Evolutionary conservation across 2,329 filamentous ascomycete species (phyloP), one percentile per base, ranked within the genome.

Genomic region (Calonectria fujianensis): DNA sequence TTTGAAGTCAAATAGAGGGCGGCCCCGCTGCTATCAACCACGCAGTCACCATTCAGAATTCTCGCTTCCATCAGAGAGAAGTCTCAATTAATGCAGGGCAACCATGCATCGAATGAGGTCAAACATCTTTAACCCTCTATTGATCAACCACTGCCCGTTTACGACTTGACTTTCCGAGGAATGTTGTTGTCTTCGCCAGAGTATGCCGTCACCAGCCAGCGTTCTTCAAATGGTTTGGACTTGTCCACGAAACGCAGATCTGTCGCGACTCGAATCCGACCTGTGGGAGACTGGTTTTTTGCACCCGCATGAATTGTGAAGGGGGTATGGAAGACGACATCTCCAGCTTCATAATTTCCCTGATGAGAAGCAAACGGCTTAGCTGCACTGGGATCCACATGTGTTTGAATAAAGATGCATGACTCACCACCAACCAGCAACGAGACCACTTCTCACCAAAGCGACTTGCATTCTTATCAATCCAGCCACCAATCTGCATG

Each of bases 371-470:
- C 6, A 35, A 32, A 59, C 7, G 32, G 37, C 16, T 59, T 24
- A 59, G 54, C 6, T 37, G 20, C 14, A 10, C n/a, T 24, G 20
- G 18, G 7, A 5, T 16, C 6, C 32, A 9, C 11, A 27, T 11
- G 9, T 11, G 14, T 27, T 5, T 37, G 18, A 35, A 57, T 24
- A 3, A n/a, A 8, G 8, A 59, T 3, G 3, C 18, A 2, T 9
- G 54, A 59, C 54, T 24, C n/a, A 59, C 54, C 54, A 59, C 54
- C 32, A 59, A 27, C 54, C 54, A 59, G 11, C 32, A 59, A 37
- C 54, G 54, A 32, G 32, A 59, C 32, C 54, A 59, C 32, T 37
- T 59, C 32, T 59, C 54, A 11, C 54, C 54, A 13, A 59, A 59
- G 32, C n/a, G 20, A 10, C 54, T 37, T 11, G 32, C 54, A 14